phyloP scores from a whole-genome alignment of 768 basidiomycete species.

The Termitomyces sp. region DNA sequence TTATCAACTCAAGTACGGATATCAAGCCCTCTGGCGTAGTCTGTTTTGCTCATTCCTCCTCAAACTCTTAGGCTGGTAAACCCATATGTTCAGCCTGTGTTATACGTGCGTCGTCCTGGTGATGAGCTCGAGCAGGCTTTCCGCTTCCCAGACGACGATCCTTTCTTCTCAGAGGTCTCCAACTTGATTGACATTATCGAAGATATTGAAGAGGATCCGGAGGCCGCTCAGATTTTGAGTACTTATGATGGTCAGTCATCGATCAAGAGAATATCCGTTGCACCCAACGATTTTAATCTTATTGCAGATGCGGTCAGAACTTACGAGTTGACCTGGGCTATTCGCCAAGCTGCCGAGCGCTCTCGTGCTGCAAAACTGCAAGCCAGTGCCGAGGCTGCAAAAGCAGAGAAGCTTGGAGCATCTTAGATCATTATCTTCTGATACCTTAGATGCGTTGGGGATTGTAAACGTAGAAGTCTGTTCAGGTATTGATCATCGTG shows the following conservation, averaged over 20 bases:
- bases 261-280: not conserved
- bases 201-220: slow-evolving; percentile 83
- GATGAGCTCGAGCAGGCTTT: slow-evolving; percentile 69
- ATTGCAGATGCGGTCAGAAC: slow-evolving; percentile 73
- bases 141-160: slow-evolving; percentile 78
- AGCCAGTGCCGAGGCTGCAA: slow-evolving; percentile 22
- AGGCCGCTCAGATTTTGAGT: slow-evolving; percentile 73
- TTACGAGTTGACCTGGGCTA: slow-evolving; percentile 93
- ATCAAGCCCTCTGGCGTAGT: not conserved
- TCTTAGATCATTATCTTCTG: not conserved
- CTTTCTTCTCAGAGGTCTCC: slow-evolving; percentile 91
- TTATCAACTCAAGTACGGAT: slow-evolving; percentile 69
- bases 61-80: slow-evolving; percentile 60
- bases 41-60: not conserved
- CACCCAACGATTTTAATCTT: not conserved
- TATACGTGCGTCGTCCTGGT: slow-evolving; percentile 81
- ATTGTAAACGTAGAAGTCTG: not conserved
- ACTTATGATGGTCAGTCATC: slow-evolving; percentile 66
- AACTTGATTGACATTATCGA: slow-evolving; percentile 88
- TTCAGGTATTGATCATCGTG: not conserved
- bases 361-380: slow-evolving; percentile 45
- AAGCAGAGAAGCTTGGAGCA: slow-evolving; percentile 8
- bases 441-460: not conserved
- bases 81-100: slow-evolving; percentile 88
- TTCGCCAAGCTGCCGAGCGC: slow-evolving; percentile 72